Conservation (phyloP, 495 filamentous ascomycete species). For the Lasiosphaeria hispida region DNA sequence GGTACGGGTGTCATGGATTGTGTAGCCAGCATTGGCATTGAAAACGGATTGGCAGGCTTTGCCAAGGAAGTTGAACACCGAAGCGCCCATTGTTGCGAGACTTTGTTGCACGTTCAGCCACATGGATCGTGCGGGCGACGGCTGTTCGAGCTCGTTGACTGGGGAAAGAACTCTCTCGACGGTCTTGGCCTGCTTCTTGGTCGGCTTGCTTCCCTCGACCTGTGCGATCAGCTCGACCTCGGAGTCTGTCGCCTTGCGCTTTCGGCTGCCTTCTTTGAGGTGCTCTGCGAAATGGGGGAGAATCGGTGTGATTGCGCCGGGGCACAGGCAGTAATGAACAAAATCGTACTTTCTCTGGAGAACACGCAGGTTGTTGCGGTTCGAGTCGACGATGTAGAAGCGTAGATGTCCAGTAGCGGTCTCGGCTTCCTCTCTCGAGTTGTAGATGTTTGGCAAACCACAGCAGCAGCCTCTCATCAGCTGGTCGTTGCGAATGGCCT, state of each 20-base stretch:
- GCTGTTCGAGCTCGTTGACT: neutral
- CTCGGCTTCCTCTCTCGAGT: slow-evolving; percentile 20
- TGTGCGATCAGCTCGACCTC: slow-evolving; percentile 27
- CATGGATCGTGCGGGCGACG: slow-evolving; percentile 11
- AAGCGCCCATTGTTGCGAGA: slow-evolving; percentile 20
- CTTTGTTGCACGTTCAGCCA: slow-evolving; percentile 7
- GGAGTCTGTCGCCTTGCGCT: slow-evolving; percentile 24
- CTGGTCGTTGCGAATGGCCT: slow-evolving; percentile 27
- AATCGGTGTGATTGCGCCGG: neutral
- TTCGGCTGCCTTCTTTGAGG: slow-evolving; percentile 21
- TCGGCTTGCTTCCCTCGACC: slow-evolving; percentile 7
- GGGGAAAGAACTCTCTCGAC: neutral
- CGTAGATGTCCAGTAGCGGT: slow-evolving; percentile 28
- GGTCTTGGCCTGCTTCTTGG: neutral
- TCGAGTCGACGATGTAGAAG: slow-evolving; percentile 22
- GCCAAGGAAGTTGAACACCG: slow-evolving; percentile 14
- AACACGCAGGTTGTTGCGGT: slow-evolving; percentile 20
- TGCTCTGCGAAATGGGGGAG: slow-evolving; percentile 3
- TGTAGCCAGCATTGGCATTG: neutral
- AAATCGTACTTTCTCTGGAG: slow-evolving; percentile 25
- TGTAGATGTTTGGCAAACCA: slow-evolving; percentile 22
- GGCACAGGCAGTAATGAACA: slow-evolving; percentile 27
- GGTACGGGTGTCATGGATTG: slow-evolving; percentile 19
- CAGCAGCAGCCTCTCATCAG: slow-evolving; percentile 28
- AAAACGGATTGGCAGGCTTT: slow-evolving; percentile 4